Base-by-base conservation (phyloP, 1,284 basidiomycete genomes). In the Ustilago esculenta region DNA sequence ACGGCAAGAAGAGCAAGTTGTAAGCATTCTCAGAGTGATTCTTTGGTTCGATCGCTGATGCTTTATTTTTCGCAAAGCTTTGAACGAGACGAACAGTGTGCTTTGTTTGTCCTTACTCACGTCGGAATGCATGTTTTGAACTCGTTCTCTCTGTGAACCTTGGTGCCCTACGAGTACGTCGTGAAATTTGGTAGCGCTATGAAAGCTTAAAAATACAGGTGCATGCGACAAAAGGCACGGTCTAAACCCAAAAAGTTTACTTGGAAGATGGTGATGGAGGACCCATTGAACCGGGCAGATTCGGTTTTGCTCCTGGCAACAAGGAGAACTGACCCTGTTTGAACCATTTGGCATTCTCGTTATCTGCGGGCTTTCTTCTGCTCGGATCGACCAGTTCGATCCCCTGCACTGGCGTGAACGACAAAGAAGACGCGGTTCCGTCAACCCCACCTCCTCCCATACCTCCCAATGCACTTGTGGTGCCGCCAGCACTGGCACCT, bases 371-470 rank as follows among this genome's bases (percentile, higher is more conserved):
- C 51, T 69, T 76, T 41, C 70, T 76, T 41, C 63, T 73, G 37
- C 59, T 80, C 25, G 83, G 83, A 57, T 84, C 83, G 18, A 83
- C 80, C 41, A 84, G 68, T 54, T 84, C 83, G 56, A 84, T 79
- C 33, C 73, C 95, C 88, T 98, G 95, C 6, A 94, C 91, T 9
- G 95, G 95, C 5, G 95, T 98, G 60, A 98, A 95, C 9, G 90
- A 90, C 57, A 98, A 84, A 21, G 92, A 94, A 0, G 94, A 96
- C 2, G 92, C 90, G 3, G 91, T 94, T 39, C 95, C 95, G 52
- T 69, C 59, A 34, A 42, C 24, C 29, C 33, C 32, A 17, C 44
- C 44, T 1, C 53, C 41, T 6, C 5, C 18, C 6, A 34, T 34
- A 15, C 45, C 10, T 4, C 34, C 41, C 25, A 49, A 17, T 15